Percentiles rank a stretch among this genome's conserved stretches.
These are phyloP conservation scores for Neonectria magnoliae DNA, from an alignment of 2,329 filamentous ascomycete genomes.

Conservation along the genomic window DNA sequence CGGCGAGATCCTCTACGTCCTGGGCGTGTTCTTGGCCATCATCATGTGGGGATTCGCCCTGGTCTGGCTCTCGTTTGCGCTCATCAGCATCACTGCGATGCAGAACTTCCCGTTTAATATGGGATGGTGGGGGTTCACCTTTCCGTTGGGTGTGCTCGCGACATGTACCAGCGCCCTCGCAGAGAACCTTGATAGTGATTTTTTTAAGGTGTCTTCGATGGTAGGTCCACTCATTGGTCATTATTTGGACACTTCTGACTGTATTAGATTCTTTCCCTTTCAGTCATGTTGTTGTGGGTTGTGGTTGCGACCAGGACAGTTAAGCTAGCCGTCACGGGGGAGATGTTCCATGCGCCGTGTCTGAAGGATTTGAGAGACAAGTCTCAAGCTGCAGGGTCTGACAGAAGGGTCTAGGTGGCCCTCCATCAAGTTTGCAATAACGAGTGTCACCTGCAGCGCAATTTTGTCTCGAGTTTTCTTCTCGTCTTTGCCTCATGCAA, in stretches of 20 bases:
- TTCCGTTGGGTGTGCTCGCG: constrained; percentile 57
- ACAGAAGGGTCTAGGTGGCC: constrained; percentile 41
- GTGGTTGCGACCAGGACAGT: constrained; percentile 53
- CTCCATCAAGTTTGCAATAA: background rate
- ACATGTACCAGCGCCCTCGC: constrained; percentile 54
- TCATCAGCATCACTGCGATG: constrained; percentile 53
- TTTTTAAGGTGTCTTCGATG: constrained; percentile 55
- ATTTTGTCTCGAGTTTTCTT: background rate
- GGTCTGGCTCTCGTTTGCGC: constrained; percentile 55
- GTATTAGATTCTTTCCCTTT: constrained; percentile 52
- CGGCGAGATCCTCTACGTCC: constrained; percentile 63
- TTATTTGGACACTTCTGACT: constrained; percentile 15
- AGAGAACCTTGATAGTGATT: constrained; percentile 53
- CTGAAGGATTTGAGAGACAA: constrained; percentile 51
- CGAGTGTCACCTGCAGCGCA: background rate
- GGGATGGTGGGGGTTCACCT: constrained; percentile 61
- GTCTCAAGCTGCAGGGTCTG: constrained; percentile 38
- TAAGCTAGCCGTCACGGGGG: constrained; percentile 50
- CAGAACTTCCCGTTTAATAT: constrained; percentile 57
- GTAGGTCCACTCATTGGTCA: constrained; percentile 30
- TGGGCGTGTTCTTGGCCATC: constrained; percentile 60
- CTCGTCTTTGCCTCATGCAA: background rate
- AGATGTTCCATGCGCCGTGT: constrained; percentile 58
- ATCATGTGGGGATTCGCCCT: constrained; percentile 58
- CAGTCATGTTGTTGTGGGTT: constrained; percentile 55